phyloP scores from a whole-genome alignment of 2,329 filamentous ascomycete genomes.

The Peltaster fructicola region DNA sequence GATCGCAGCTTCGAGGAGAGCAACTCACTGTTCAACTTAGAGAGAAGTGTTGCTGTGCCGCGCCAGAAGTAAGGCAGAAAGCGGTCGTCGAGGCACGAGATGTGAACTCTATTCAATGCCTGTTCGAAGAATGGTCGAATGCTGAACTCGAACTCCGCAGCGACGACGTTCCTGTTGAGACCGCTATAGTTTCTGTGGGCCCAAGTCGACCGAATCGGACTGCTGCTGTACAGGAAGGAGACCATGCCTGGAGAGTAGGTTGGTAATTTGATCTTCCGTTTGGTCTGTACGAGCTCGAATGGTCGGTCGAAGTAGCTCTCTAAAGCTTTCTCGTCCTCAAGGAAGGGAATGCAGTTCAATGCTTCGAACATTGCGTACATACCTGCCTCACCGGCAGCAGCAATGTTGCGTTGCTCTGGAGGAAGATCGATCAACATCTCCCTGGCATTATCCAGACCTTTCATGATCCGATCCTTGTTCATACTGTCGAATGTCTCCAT shows the following conservation, averaged over 20 bases:
- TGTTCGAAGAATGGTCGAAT: constrained; percentile 55
- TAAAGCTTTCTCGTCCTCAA: constrained; percentile 39
- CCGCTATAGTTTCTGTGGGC: constrained; percentile 51
- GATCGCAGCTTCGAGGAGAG: constrained; percentile 63
- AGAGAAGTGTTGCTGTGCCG: constrained; percentile 57
- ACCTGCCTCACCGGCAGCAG: constrained; percentile 37
- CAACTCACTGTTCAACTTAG: constrained; percentile 52
- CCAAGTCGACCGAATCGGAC: constrained; percentile 47
- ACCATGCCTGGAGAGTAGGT: constrained; percentile 67
- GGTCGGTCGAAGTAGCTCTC: constrained; percentile 57
- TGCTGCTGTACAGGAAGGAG: constrained; percentile 63
- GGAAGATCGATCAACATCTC: constrained; percentile 26
- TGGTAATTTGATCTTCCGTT: constrained; percentile 58
- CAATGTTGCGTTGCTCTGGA: constrained; percentile 32
- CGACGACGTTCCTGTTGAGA: constrained; percentile 44
- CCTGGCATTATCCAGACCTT: constrained; percentile 25
- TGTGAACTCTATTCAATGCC: constrained; percentile 45
- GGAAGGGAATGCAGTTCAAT: constrained; percentile 65
- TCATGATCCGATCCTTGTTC: constrained; percentile 26
- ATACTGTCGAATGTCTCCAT: constrained; percentile 27
- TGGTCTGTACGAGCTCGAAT: constrained; percentile 63
- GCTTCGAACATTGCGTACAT: constrained; percentile 76
- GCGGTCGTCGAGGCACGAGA: constrained; percentile 32
- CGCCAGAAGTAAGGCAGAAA: constrained; percentile 62
- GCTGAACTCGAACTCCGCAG: constrained; percentile 72